A percentile compares a stretch with the other conserved stretches of the same genome.
Conservation (phyloP, 768 basidiomycete species). For the Coprinellus micaceus region DNA sequence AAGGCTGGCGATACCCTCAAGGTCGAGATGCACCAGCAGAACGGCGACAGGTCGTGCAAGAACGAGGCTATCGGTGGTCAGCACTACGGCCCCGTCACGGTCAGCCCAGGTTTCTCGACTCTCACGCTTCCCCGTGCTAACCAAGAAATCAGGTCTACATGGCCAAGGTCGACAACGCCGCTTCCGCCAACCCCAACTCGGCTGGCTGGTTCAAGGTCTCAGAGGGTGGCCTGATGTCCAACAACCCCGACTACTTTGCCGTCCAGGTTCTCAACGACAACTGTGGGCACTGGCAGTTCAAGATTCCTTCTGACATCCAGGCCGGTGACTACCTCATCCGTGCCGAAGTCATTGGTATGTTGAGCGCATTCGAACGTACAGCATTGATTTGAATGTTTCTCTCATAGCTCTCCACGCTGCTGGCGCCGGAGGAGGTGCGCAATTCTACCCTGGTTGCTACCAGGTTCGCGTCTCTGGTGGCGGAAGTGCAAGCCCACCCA, state of each 20-base stretch:
- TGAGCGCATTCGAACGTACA: neutral
- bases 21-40: slow-evolving; percentile 56
- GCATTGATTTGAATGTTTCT: neutral
- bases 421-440: slow-evolving; percentile 32
- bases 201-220: slow-evolving; percentile 51
- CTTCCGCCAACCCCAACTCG: slow-evolving; percentile 37
- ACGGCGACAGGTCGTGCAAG: slow-evolving; percentile 40
- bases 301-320: slow-evolving; percentile 36
- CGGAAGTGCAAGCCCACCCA: slow-evolving; percentile 34
- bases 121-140: neutral
- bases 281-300: slow-evolving; percentile 53
- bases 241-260: slow-evolving; percentile 45
- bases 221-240: slow-evolving; percentile 46
- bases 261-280: slow-evolving; percentile 37
- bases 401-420: slow-evolving; percentile 41
- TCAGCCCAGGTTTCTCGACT: slow-evolving; percentile 15
- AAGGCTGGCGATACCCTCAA: slow-evolving; percentile 46
- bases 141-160: slow-evolving; percentile 36
- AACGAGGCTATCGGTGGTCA: slow-evolving; percentile 49
- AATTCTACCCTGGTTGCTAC: slow-evolving; percentile 46
- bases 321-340: slow-evolving; percentile 44
- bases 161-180: slow-evolving; percentile 45
- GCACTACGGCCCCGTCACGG: slow-evolving; percentile 46
- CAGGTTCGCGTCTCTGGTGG: slow-evolving; percentile 33
- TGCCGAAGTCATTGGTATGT: slow-evolving; percentile 45